Base-by-base conservation (phyloP, 139 green algal species). In the Micractinium conductrix region DNA sequence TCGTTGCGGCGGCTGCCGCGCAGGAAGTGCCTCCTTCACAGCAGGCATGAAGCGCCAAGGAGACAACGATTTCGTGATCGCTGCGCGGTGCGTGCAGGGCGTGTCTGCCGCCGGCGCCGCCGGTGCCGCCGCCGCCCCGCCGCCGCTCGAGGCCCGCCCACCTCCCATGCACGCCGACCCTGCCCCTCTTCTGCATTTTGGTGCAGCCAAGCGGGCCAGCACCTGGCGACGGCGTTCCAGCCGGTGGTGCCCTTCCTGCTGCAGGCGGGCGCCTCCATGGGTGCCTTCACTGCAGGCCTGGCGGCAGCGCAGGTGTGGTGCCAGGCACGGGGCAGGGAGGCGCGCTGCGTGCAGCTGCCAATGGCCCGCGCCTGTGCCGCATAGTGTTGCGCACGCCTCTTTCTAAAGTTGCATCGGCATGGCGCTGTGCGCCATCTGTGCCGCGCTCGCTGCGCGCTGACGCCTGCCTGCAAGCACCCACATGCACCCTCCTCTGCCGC, bases 241-340 rank as follows among this genome's bases (percentile, higher is more conserved):
- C 87, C 87, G 22, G 43, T 87, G 48, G 45, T 85, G 19, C 87
- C 87, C 12, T 91, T 75, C 37, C 55, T 87, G 12, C 3, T 81
- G 28, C 80, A 87, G 83, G 62, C 84, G 4, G 79, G 44, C 9
- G 87, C 62, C 2, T 79, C 58, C 19, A 88, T 88, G 84, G 79
- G 42, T 16, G 87, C 84, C 0, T 91, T 87, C 42, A 78, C 87
- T 8, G 60, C 44, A 9, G 87, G 87, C 26, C 63, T 91, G 60
- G 80, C 87, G 16, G 33, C 63, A 1, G 73, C 80, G 22, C 87
- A 91, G 78, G 87, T 63, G 62, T 33, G 70, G 8, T n/a, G 53
- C 7, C 7, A 21, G 53, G 9, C 53, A 30, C 19, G 8, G 53
- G 3, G 9, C n/a, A n/a, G n/a, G n/a, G n/a, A n/a, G n/a, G n/a